Base-by-base conservation (phyloP, 345 rosid species). In the Dipteronia sinensis region DNA sequence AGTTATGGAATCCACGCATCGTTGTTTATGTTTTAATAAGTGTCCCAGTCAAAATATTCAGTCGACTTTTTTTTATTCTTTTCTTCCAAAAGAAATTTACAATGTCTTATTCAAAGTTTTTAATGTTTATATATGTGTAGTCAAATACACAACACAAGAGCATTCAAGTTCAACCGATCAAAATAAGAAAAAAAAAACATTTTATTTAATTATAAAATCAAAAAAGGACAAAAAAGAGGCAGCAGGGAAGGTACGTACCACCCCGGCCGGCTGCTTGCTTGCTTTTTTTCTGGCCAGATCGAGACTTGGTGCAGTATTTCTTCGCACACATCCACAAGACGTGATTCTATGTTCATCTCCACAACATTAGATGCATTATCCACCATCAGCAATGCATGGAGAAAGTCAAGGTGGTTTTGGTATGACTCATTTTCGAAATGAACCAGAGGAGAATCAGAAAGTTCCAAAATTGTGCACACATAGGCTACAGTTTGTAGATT, bases 401-500 rank as follows among this genome's bases (percentile, higher is more conserved):
- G 92, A 76, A 90, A 83, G 80, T 86, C 86, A 56, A 95, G 88
- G 83, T 86, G 90, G 73, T 80, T 90, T 83, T 89, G 93, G 82
- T 91, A 87, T 4, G 98, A 83, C 67, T 95, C 98, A 8, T 91
- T 95, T 78, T 93, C 98, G 61, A 95, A 95, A 85, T 90, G 96
- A 72, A 95, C 91, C 73, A 91, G 64, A 3, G 98, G 97, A 77
- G 97, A 98, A 66, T 90, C 94, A 7, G 94, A 83, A 61, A 95
- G 83, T 79, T 90, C 97, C 59, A 92, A 77, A 47, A 89, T 85
- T 5, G 88, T 85, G 88, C 97, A 93, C 8, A 95, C 92, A 79
- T 90, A 89, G 25, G 95, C 88, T 80, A 87, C 87, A 58, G 92
- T 89, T 80, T 91, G 94, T 71, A 95, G 89, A 86, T 80, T 86